Conservation (phyloP, 371 early-diverging fungal species). For the Mortierella sp. region DNA sequence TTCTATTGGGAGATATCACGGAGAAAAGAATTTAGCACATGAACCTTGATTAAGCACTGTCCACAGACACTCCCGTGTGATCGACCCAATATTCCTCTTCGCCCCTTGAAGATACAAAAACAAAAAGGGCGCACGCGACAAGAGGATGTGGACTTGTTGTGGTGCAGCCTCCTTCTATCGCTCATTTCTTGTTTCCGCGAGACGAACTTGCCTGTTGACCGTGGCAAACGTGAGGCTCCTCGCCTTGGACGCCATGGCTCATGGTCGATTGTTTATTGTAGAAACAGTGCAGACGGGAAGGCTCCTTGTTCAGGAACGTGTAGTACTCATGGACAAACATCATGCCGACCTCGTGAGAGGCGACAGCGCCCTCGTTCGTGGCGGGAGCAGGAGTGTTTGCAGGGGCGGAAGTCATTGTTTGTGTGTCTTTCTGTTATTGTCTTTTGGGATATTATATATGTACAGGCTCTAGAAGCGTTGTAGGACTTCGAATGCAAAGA, state of each 20-base stretch:
- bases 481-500: conserved; percentile 2
- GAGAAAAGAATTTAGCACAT: background rate
- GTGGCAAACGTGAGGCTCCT: conserved; percentile 62
- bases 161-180: no score
- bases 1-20: conserved; percentile 58
- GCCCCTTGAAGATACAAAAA: no score
- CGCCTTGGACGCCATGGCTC: conserved; percentile 89
- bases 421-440: no score
- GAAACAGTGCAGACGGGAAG: conserved; percentile 86
- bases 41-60: background rate
- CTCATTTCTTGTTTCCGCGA: no score
- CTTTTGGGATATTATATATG: conserved; percentile 34
- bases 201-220: conserved; percentile 76
- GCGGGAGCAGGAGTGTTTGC: conserved; percentile 19
- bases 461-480: conserved; percentile 12
- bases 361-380: conserved; percentile 14
- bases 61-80: background rate
- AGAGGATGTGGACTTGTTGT: no score
- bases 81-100: no score
- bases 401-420: conserved; percentile 16
- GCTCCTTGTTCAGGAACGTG: conserved; percentile 90
- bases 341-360: conserved; percentile 82
- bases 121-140: no score
- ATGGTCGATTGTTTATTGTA: conserved; percentile 86
- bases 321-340: conserved; percentile 97